Percentiles rank a stretch among this genome's conserved stretches.
Evolutionary conservation across 2,329 filamentous ascomycete species (phyloP).

Genomic region (Colletotrichum higginsianum): DNA sequence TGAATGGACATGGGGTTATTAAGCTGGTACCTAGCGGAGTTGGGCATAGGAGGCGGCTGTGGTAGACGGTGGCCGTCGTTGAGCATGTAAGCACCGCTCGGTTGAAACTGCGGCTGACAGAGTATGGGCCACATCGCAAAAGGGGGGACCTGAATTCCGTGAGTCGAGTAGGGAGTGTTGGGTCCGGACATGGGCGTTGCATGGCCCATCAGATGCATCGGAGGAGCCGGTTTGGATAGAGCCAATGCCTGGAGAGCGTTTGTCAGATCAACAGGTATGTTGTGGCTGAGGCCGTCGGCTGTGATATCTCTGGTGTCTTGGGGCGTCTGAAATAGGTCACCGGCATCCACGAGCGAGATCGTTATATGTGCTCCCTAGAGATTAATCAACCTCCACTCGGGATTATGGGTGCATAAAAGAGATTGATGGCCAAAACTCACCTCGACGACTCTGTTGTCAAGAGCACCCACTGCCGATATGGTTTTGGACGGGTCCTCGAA

Average conservation of each 20-base stretch:
- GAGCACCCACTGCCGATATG: slow-evolving; percentile 14
- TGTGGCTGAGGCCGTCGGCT: not conserved
- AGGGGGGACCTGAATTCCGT: slow-evolving; percentile 45
- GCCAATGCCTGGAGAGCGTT: slow-evolving; percentile 34
- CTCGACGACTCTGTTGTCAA: slow-evolving; percentile 36
- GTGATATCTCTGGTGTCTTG: slow-evolving; percentile 1
- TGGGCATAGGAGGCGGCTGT: slow-evolving; percentile 4
- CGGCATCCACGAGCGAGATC: slow-evolving; percentile 22
- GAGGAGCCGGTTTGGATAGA: slow-evolving; percentile 11
- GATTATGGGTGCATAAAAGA: too few species aligned
- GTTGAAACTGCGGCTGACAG: slow-evolving; percentile 49
- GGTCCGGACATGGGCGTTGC: not conserved
- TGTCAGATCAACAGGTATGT: slow-evolving; percentile 16
- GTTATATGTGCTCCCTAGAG: slow-evolving; percentile 25
- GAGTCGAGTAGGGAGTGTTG: slow-evolving; percentile 17
- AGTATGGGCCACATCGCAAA: slow-evolving; percentile 54
- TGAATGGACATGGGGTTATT: slow-evolving; percentile 47
- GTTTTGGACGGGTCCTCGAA: slow-evolving; percentile 26
- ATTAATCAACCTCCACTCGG: not conserved
- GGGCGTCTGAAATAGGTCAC: not conserved
- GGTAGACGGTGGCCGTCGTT: slow-evolving; percentile 43
- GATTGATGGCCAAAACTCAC: not conserved
- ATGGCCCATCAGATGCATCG: slow-evolving; percentile 19
- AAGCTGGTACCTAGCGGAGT: slow-evolving; percentile 27
- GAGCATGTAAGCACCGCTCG: slow-evolving; percentile 49